Percentiles rank a stretch among this genome's conserved stretches.
These are phyloP conservation scores for Pleurotus salmoneostramineus DNA, from an alignment of 768 basidiomycete genomes.

Conservation along the genomic window DNA sequence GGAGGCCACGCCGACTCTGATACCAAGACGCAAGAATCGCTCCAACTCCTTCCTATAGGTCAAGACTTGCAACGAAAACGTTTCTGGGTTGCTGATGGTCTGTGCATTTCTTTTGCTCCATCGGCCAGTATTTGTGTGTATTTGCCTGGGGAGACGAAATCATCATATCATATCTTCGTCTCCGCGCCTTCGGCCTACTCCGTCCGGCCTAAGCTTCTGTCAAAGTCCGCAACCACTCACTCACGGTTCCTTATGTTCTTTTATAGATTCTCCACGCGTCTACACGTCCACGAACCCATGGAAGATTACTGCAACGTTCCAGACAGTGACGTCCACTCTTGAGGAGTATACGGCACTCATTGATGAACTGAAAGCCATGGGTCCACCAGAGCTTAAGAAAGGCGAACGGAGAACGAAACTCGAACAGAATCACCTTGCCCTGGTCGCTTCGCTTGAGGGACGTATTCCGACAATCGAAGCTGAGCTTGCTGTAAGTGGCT, in stretches of 20 bases:
- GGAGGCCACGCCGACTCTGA: conserved; percentile 55
- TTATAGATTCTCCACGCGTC: conserved; percentile 77
- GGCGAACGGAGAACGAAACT: conserved; percentile 50
- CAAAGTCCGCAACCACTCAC: conserved; percentile 19
- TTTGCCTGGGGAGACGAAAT: conserved; percentile 52
- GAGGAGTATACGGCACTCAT: conserved; percentile 70
- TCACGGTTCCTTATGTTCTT: conserved; percentile 19
- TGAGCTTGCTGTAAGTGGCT: conserved; percentile 63
- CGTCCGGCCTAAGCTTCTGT: conserved; percentile 22
- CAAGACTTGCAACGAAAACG: conserved; percentile 75
- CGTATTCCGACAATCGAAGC: conserved; percentile 64
- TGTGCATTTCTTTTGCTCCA: conserved; percentile 44
- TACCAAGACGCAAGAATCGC: conserved; percentile 59
- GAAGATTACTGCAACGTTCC: conserved; percentile 80
- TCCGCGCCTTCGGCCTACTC: conserved; percentile 31
- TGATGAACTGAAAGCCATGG: conserved; percentile 51
- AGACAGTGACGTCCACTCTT: conserved; percentile 63
- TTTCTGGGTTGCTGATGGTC: conserved; percentile 88
- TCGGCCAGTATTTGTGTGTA: conserved; percentile 62
- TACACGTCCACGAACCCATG: conserved; percentile 87
- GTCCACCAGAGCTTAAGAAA: conserved; percentile 40
- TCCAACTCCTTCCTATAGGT: conserved; percentile 70
- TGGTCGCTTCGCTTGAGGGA: conserved; percentile 60
- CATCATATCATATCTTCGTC: conserved; percentile 38
- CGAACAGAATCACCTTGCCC: conserved; percentile 55